Evolutionary conservation across 1,139 yeast species (phyloP), one percentile per base, ranked within the genome.

Genomic region (Chernovozyma aurita): DNA sequence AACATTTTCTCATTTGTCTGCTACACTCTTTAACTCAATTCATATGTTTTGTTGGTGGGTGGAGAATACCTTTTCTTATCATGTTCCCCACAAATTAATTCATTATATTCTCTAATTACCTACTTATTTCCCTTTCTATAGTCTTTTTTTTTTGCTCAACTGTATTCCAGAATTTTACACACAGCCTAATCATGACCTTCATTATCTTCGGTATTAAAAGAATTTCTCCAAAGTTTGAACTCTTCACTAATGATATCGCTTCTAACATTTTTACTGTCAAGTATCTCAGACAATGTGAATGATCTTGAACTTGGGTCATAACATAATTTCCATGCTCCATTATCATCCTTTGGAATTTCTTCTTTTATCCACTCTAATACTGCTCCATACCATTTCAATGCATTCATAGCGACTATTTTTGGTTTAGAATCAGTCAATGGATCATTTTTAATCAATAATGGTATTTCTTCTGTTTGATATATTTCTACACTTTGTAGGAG

Each of bases 331-430:
- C 58, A 65, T 14, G 64, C 55, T 4, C 40, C 37, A 36, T 45
- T 53, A 34, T 49, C 44, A 21, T 46, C 48, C 12, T 66, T 59
- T 18, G 85, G 81, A 16, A 87, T 63, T 21, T 63, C 66, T 18
- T 67, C 69, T 34, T 64, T 61, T 15, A 88, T 55, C 95, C 96
- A 90, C 39, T 84, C 87, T 35, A 87, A 65, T 24, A 82, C 75
- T 0, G 94, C 90, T 4, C 90, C 92, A 55, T 86, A 86, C 78
- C 94, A 88, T 50, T 81, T 84, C 40, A 88, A 68, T 3, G 94
- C 82, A 42, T 80, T 85, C 55, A 81, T 73, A 46, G 95, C 90
- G 47, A 78, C 78, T 42, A 77, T 69, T 46, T 73, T 65, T 24
- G 57, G 58, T 52, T 55, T 45, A 26, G 42, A 41, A 2, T 42